Percentiles rank a stretch among this genome's conserved stretches.
These are phyloP conservation scores for Calonectria montana DNA, from an alignment of 2,329 filamentous ascomycete genomes.

Conservation along the genomic window DNA sequence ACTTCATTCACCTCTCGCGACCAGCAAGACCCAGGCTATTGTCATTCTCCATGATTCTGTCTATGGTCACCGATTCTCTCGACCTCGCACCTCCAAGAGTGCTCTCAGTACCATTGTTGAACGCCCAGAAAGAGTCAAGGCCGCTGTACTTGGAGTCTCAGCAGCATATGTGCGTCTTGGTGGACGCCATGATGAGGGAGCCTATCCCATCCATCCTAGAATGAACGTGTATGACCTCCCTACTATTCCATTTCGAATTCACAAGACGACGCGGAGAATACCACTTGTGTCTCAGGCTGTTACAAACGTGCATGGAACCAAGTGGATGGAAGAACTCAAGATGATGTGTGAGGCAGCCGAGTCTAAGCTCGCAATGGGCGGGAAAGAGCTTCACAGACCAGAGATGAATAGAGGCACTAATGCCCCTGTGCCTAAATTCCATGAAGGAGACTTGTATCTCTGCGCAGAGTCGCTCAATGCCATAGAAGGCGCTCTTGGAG, in stretches of 20 bases:
- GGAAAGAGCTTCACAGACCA: conserved; percentile 81
- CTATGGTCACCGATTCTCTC: conserved; percentile 92
- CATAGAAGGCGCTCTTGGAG: conserved; percentile 90
- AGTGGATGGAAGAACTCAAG: conserved; percentile 94
- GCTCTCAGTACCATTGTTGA: conserved; percentile 88
- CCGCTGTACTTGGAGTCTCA: conserved; percentile 83
- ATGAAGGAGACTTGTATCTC: conserved; percentile 92
- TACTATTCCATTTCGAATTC: conserved; percentile 83
- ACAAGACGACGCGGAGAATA: conserved; percentile 79
- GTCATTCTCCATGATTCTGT: conserved; percentile 94
- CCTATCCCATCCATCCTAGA: conserved; percentile 73
- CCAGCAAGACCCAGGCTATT: conserved; percentile 69
- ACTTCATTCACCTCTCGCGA: conserved; percentile 63
- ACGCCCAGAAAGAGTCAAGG: conserved; percentile 89
- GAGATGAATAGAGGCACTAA: conserved; percentile 66
- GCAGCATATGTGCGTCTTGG: conserved; percentile 93
- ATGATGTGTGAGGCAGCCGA: conserved; percentile 86
- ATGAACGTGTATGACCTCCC: conserved; percentile 65
- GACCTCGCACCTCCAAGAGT: conserved; percentile 80
- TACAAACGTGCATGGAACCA: conserved; percentile 88
- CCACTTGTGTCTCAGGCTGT: conserved; percentile 81
- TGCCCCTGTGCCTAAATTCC: conserved; percentile 68
- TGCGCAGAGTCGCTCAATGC: conserved; percentile 87
- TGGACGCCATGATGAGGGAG: conserved; percentile 78
- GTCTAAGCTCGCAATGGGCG: conserved; percentile 78